Evolutionary conservation across 257 asterid genomes (phyloP).

Genomic region (Mentha longifolia): DNA sequence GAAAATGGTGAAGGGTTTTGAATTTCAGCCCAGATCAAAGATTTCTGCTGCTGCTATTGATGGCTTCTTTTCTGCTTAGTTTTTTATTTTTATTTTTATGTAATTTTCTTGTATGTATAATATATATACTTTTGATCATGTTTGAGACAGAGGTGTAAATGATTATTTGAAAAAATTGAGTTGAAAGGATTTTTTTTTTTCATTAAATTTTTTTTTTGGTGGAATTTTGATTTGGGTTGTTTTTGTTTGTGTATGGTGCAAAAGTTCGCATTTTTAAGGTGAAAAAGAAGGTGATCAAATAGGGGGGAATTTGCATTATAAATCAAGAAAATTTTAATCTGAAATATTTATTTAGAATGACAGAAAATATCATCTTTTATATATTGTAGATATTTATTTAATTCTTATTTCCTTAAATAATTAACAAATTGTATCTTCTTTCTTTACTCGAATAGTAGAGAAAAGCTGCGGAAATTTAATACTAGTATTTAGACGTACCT

Average conservation of each 20-base stretch:
- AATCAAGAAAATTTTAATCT: not conserved
- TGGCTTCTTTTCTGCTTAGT: slow-evolving; percentile 68
- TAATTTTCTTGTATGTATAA: not conserved
- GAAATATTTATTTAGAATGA: too few relatives aligned
- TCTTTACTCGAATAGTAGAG: too few relatives aligned
- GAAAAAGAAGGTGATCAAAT: not conserved
- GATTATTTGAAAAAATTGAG: not conserved
- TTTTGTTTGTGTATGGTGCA: not conserved
- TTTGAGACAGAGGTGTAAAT: slow-evolving; percentile 22
- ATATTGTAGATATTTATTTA: too few relatives aligned
- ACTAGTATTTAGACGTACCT: too few relatives aligned
- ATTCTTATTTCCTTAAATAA: too few relatives aligned
- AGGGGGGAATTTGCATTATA: not conserved
- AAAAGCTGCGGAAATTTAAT: too few relatives aligned
- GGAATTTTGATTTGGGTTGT: not conserved
- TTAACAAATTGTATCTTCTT: too few relatives aligned
- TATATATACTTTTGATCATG: not conserved
- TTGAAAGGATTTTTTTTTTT: not conserved
- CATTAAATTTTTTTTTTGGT: not conserved
- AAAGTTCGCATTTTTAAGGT: not conserved
- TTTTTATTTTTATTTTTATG: too few relatives aligned
- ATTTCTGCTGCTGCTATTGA: slow-evolving; percentile 58
- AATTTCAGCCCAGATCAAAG: slow-evolving; percentile 46
- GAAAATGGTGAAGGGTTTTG: slow-evolving; percentile 12
- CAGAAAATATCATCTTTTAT: too few relatives aligned